Conservation (phyloP, 495 filamentous ascomycete species). For the Chaetomium fimeti region DNA sequence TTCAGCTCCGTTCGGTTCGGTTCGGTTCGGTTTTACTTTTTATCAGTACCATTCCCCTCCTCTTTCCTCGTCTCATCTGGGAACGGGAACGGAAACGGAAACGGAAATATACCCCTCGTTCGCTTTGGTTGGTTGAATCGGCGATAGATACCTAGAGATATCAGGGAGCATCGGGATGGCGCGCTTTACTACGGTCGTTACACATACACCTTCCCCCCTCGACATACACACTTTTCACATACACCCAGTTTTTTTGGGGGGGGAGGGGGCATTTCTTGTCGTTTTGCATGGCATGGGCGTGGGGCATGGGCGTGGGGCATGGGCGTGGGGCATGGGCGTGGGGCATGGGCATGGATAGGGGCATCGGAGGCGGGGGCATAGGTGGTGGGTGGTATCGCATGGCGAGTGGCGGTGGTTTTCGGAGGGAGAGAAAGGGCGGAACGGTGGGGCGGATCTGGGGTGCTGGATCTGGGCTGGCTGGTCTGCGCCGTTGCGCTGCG, state of each 20-base stretch:
- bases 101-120: conserved; percentile 20
- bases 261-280: neutral
- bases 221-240: neutral
- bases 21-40: no score
- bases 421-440: neutral
- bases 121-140: neutral
- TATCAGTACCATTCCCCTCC: no score
- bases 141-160: no score
- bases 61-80: no score
- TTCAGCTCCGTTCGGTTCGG: neutral
- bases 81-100: neutral
- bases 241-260: neutral
- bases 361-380: neutral
- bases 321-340: conserved; percentile 4
- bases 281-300: conserved; percentile 19
- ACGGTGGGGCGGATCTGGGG: neutral
- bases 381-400: no score
- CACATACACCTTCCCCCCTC: no score
- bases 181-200: conserved; percentile 17
- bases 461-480: neutral
- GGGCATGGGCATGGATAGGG: conserved; percentile 5
- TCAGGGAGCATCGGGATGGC: neutral
- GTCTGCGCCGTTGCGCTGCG: neutral
- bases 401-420: neutral
- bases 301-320: neutral